Evolutionary conservation across 805 yeast species (phyloP).

Genomic region (Candida rishiriensis): DNA sequence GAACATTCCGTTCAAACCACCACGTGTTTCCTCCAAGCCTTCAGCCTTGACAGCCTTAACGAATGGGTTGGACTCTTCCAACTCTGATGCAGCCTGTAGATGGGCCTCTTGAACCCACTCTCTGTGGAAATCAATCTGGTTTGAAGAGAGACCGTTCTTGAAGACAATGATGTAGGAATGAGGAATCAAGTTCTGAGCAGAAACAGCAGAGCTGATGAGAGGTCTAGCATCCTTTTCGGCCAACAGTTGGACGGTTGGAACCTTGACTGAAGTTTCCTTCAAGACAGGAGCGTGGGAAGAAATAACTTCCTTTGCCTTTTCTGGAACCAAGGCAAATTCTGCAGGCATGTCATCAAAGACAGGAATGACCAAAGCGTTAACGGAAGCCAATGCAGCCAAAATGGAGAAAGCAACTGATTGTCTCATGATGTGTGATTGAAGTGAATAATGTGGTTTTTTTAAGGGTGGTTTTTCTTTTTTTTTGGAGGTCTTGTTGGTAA

Average conservation of each 20-base stretch:
- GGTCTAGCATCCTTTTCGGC: conserved; percentile 37
- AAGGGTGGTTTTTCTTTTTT: no score
- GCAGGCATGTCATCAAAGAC: conserved; percentile 17
- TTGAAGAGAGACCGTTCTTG: conserved; percentile 55
- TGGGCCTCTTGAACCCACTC: conserved; percentile 59
- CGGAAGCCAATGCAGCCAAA: conserved; percentile 29
- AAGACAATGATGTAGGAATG: conserved; percentile 83
- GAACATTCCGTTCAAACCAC: conserved; percentile 61
- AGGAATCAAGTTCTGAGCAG: conserved; percentile 48
- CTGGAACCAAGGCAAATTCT: conserved; percentile 11
- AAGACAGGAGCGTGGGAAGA: not conserved
- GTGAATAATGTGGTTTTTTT: not conserved
- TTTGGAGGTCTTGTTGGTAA: no score
- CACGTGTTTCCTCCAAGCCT: conserved; percentile 22
- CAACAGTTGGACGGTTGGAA: conserved; percentile 6
- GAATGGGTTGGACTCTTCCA: conserved; percentile 25
- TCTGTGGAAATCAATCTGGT: conserved; percentile 59
- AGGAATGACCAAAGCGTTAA: conserved; percentile 60
- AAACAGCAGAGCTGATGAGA: conserved; percentile 40
- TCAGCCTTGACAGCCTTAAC: conserved; percentile 23
- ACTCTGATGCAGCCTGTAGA: conserved; percentile 32
- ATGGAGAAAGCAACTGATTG: conserved; percentile 25
- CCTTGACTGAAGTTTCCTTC: conserved; percentile 18
- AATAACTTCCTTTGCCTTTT: conserved; percentile 2
- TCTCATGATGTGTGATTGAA: conserved; percentile 1